Conservation (phyloP, 2,329 filamentous ascomycete species). For the Hypoxylon sp. region DNA sequence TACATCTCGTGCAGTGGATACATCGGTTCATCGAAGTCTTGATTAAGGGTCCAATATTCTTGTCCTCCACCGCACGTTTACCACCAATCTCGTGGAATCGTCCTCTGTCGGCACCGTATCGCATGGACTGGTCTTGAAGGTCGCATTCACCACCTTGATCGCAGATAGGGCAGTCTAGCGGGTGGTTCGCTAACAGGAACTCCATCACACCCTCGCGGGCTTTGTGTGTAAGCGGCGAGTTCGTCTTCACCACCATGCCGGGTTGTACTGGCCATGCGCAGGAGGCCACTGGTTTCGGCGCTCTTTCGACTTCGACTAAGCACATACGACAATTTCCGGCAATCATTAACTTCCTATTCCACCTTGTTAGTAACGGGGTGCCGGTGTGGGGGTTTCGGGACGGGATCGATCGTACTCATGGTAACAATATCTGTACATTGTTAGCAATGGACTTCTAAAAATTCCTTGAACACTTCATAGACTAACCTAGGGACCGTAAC, state of each 20-base stretch:
- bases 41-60: slow-evolving; percentile 97
- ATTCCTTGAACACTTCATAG: slow-evolving; percentile 14
- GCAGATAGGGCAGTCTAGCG: slow-evolving; percentile 96
- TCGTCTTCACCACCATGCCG: slow-evolving; percentile 99
- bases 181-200: slow-evolving; percentile 96
- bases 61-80: slow-evolving; percentile 98
- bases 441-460: slow-evolving; percentile 25
- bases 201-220: slow-evolving; percentile 99
- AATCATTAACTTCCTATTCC: slow-evolving; percentile 91
- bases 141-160: slow-evolving; percentile 99
- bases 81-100: slow-evolving; percentile 96
- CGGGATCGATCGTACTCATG: slow-evolving; percentile 80
- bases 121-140: slow-evolving; percentile 99
- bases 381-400: slow-evolving; percentile 37
- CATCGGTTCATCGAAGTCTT: slow-evolving; percentile 99
- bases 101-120: slow-evolving; percentile 95
- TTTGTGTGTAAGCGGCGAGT: slow-evolving; percentile 96
- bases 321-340: slow-evolving; percentile 99
- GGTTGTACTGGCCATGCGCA: slow-evolving; percentile 99
- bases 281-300: slow-evolving; percentile 96
- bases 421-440: slow-evolving; percentile 86
- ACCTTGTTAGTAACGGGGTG: slow-evolving; percentile 59
- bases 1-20: slow-evolving; percentile 98
- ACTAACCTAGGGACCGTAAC: slow-evolving; percentile 85
- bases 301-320: slow-evolving; percentile 95